Percentiles rank a stretch among this genome's conserved stretches.
Conservation (phyloP, 176 grass and related monocot genomes). For the Avena sativa region DNA sequence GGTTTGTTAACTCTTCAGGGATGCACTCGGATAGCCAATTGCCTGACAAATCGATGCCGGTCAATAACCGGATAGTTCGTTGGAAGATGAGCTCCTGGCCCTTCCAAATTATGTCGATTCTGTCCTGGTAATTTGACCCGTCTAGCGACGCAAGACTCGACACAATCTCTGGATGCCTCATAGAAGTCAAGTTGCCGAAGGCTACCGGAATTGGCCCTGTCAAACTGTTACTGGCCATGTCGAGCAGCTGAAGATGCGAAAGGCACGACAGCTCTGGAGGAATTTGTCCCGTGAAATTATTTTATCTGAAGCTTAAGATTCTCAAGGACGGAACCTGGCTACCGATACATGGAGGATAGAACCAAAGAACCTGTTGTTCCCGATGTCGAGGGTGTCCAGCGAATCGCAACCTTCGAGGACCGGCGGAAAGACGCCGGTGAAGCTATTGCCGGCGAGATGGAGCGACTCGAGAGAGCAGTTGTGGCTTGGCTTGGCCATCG, state of each 20-base stretch:
- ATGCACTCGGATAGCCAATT: slow-evolving; percentile 57
- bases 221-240: slow-evolving; percentile 61
- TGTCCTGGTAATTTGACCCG: slow-evolving; percentile 46
- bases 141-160: background rate
- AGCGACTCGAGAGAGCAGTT: slow-evolving; percentile 60
- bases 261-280: slow-evolving; percentile 47
- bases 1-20: slow-evolving; percentile 53
- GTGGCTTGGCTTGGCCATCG: background rate
- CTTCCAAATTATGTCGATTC: slow-evolving; percentile 81
- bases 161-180: slow-evolving; percentile 40
- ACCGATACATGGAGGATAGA: slow-evolving; percentile 62
- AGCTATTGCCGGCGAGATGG: slow-evolving; percentile 60
- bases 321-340: slow-evolving; percentile 29
- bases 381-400: slow-evolving; percentile 58
- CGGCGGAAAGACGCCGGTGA: slow-evolving; percentile 51
- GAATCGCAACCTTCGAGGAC: slow-evolving; percentile 27
- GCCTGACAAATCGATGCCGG: slow-evolving; percentile 60
- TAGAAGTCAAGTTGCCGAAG: slow-evolving; percentile 59
- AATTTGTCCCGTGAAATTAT: slow-evolving; percentile 60
- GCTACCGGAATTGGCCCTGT: slow-evolving; percentile 54
- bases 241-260: slow-evolving; percentile 59
- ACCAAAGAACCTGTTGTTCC: slow-evolving; percentile 57
- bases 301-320: slow-evolving; percentile 64
- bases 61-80: slow-evolving; percentile 53
- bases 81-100: slow-evolving; percentile 44